Evolutionary conservation across 2,329 filamentous ascomycete species (phyloP).

Genomic region (Diaporthe helianthi): DNA sequence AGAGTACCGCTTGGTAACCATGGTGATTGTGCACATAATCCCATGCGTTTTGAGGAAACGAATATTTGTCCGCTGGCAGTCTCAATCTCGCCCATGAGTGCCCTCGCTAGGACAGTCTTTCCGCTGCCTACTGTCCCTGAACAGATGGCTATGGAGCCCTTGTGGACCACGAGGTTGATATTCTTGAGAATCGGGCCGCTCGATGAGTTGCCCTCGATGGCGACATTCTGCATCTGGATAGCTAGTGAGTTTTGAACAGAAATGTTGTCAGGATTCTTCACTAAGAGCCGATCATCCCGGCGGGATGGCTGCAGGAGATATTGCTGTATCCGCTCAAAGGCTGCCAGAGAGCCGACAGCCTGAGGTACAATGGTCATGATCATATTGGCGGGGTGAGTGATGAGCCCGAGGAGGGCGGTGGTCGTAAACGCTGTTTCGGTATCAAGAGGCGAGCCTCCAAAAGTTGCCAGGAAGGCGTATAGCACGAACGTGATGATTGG

Average conservation of each 20-base stretch:
- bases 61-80: background rate
- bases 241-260: background rate
- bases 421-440: background rate
- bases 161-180: background rate
- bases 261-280: background rate
- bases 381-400: background rate
- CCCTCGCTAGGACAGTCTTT: background rate
- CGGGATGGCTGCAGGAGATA: background rate
- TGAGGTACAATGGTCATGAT: background rate
- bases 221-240: background rate
- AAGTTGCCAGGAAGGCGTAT: background rate
- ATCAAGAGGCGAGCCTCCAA: background rate
- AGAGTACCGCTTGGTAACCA: background rate
- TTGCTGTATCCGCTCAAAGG: background rate
- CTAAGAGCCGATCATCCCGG: background rate
- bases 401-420: background rate
- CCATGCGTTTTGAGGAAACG: background rate
- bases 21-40: background rate
- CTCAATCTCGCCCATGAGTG: background rate
- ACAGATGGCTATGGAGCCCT: background rate
- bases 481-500: background rate
- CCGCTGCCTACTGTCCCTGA: background rate
- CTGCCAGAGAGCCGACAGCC: background rate
- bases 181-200: background rate
- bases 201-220: background rate